A percentile compares a stretch with the other conserved stretches of the same genome.
phyloP scores from a whole-genome alignment of 768 basidiomycete genomes.

The Suillus cothurnatus region DNA sequence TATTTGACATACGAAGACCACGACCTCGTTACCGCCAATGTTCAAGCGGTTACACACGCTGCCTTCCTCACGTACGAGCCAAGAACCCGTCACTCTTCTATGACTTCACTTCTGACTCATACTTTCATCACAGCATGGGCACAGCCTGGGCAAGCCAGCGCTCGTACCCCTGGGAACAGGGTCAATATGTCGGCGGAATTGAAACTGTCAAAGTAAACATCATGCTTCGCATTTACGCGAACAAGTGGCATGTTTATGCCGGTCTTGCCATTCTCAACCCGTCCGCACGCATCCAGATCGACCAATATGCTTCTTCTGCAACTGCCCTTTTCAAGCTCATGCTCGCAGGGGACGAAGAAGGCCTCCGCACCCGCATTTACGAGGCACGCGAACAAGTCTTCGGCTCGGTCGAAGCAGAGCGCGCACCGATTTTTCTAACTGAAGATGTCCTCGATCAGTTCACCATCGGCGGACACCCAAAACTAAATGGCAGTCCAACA shows the following conservation, averaged over 20 bases:
- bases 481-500: constrained; percentile 6
- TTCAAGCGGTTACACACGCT: constrained; percentile 97
- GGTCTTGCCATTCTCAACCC: constrained; percentile 98
- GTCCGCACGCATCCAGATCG: constrained; percentile 81
- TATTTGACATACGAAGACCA: constrained; percentile 97
- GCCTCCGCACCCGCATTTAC: constrained; percentile 72
- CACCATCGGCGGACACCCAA: constrained; percentile 60
- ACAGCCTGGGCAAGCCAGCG: constrained; percentile 85
- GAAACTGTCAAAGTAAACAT: constrained; percentile 98
- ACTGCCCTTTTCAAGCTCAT: constrained; percentile 96
- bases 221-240: constrained; percentile 92
- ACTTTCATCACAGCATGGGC: constrained; percentile 74
- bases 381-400: constrained; percentile 80
- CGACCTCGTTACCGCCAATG: constrained; percentile 95
- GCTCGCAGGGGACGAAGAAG: constrained; percentile 58
- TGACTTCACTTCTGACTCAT: constrained; percentile 4
- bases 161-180: constrained; percentile 94
- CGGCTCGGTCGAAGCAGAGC: constrained; percentile 39
- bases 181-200: constrained; percentile 94
- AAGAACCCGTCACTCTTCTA: not conserved
- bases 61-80: constrained; percentile 84
- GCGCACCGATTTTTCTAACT: constrained; percentile 75
- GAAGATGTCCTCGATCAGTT: constrained; percentile 89
- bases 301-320: constrained; percentile 84
- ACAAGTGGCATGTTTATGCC: constrained; percentile 99